Evolutionary conservation across 495 filamentous ascomycete genomes (phyloP).

Genomic region (Cercophora newfieldiana): DNA sequence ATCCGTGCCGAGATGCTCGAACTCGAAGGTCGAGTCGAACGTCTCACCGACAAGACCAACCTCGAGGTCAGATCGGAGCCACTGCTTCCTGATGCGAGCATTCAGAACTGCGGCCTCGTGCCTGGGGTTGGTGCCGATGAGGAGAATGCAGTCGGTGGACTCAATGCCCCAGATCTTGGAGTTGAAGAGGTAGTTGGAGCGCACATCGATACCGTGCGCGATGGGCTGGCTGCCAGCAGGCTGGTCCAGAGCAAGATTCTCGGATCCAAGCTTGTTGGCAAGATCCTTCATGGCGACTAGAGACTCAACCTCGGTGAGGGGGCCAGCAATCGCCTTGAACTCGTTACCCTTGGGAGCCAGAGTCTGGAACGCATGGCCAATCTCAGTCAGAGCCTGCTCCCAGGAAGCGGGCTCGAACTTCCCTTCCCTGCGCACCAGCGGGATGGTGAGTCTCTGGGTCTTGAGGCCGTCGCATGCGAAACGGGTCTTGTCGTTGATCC

Average conservation of each 20-base stretch:
- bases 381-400: slow-evolving; percentile 90
- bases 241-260: slow-evolving; percentile 92
- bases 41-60: slow-evolving; percentile 87
- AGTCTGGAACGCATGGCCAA: slow-evolving; percentile 71
- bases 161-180: slow-evolving; percentile 90
- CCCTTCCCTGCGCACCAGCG: slow-evolving; percentile 81
- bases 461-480: slow-evolving; percentile 97
- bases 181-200: slow-evolving; percentile 95
- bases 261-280: slow-evolving; percentile 90
- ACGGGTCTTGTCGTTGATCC: slow-evolving; percentile 97
- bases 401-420: slow-evolving; percentile 88
- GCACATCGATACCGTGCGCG: slow-evolving; percentile 90
- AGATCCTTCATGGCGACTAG: slow-evolving; percentile 96
- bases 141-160: slow-evolving; percentile 86
- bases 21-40: slow-evolving; percentile 91
- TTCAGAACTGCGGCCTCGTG: slow-evolving; percentile 94
- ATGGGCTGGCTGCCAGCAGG: slow-evolving; percentile 78
- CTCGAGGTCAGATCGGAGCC: slow-evolving; percentile 91
- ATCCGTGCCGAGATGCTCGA: slow-evolving; percentile 81
- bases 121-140: slow-evolving; percentile 91
- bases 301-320: slow-evolving; percentile 86
- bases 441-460: slow-evolving; percentile 91
- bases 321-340: slow-evolving; percentile 92
- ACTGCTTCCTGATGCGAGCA: slow-evolving; percentile 95
- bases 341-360: slow-evolving; percentile 82